phyloP scores from a whole-genome alignment of 331 rosid species.

The Malus hybrid region DNA sequence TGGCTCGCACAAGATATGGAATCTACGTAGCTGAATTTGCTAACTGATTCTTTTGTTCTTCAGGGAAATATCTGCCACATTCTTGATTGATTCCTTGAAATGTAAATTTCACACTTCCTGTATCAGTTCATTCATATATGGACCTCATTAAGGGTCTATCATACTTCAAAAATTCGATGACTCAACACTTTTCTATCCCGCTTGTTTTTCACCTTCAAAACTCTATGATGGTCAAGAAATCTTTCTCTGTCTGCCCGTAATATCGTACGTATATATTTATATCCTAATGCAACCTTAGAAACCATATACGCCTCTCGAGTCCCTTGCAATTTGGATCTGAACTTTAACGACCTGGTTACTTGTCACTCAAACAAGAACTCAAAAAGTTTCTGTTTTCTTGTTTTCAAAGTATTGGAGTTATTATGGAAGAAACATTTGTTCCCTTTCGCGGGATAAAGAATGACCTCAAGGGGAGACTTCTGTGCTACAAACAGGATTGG shows the following conservation, averaged over 20 bases:
- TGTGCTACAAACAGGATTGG: slow-evolving; percentile 95
- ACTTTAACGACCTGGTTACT: slow-evolving; percentile 11
- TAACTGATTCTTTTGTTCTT: slow-evolving; percentile 35
- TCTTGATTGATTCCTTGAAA: slow-evolving; percentile 27
- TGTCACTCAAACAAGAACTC: slow-evolving; percentile 20
- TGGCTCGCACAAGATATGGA: slow-evolving; percentile 31
- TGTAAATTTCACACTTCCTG: slow-evolving; percentile 50
- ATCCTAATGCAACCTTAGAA: slow-evolving; percentile 29
- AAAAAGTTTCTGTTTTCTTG: slow-evolving; percentile 19
- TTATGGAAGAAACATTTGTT: slow-evolving; percentile 95
- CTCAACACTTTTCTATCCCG: slow-evolving; percentile 21
- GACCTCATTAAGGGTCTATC: slow-evolving; percentile 33
- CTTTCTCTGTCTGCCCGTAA: slow-evolving; percentile 39
- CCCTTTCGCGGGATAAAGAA: slow-evolving; percentile 91
- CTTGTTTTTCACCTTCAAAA: slow-evolving; percentile 17
- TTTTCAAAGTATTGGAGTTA: slow-evolving; percentile 14
- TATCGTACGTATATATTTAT: slow-evolving; percentile 1
- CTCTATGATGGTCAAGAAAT: slow-evolving; percentile 32
- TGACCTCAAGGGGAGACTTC: slow-evolving; percentile 72
- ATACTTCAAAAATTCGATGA: slow-evolving; percentile 18
- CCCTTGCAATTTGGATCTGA: slow-evolving; percentile 16
- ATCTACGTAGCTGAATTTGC: slow-evolving; percentile 25
- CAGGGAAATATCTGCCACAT: slow-evolving; percentile 18
- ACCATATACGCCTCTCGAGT: slow-evolving; percentile 53
- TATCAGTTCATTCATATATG: slow-evolving; percentile 34